Evolutionary conservation across 2,329 filamentous ascomycete genomes (phyloP), one percentile per base, ranked within the genome.

Genomic region (Penicillium hesseltinei): DNA sequence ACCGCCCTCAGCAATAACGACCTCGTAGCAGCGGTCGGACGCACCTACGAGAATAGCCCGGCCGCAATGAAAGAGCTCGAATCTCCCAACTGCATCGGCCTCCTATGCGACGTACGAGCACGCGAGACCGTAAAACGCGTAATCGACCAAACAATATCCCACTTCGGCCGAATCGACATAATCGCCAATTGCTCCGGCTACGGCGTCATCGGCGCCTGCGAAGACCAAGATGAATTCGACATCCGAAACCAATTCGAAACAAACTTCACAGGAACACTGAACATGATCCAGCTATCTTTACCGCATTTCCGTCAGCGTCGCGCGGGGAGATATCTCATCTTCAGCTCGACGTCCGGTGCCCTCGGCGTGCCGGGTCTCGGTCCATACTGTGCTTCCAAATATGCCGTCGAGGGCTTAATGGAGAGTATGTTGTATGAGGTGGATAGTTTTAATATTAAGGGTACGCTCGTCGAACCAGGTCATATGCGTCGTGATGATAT

Each of bases 401-500:
- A 97, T 75, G 94, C 94, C 0, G 91, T 96, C 4, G 94, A 99
- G 72, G 94, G 93, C 0, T 80, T 99, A 53, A 92, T 97, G 66
- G 94, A 99, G 75, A 92, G 91, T 17, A 93, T 99, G 90, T 82
- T 97, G 17, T 97, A 97, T 75, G 94, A 99, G 73, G 88, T 96
- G 38, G 92, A 97, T 62, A 79, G 81, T 0, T 97, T 96, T 76
- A 93, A 94, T 71, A 89, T 97, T 74, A 96, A 95, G 75, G 91
- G 91, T 0, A 97, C 93, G 2, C 82, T 99, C 6, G 92, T 97
- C 0, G 91, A 97, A 69, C 92, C 93, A 1, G 92, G 92, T 0
- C 84, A 97, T 63, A 89, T 97, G 62, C 83, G 92, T 6, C 84
- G 92, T 6, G 93, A 97, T 73, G 92, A 97, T 59, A 64, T 71